These are phyloP conservation scores for Hyaloscypha finlandica DNA, from an alignment of 495 filamentous ascomycete genomes.

Conservation along the genomic window DNA sequence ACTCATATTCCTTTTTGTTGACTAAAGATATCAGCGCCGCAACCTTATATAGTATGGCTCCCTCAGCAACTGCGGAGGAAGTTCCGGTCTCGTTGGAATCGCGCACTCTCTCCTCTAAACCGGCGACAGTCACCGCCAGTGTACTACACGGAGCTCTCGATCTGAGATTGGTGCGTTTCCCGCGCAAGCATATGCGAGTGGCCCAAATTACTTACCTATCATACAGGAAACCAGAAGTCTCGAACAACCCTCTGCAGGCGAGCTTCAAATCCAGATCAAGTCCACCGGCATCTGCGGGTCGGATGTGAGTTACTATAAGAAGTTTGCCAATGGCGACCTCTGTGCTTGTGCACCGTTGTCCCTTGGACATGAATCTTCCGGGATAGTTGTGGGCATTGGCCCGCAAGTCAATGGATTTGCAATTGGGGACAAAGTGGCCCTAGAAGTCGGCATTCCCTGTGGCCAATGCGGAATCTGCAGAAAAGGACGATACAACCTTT, in stretches of 20 bases:
- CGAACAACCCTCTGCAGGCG: slow-evolving; percentile 47
- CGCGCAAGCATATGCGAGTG: slow-evolving; percentile 30
- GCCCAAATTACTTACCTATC: slow-evolving; percentile 29
- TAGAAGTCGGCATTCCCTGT: slow-evolving; percentile 86
- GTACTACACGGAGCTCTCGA: slow-evolving; percentile 54
- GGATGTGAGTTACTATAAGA: slow-evolving; percentile 83
- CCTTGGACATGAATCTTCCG: slow-evolving; percentile 79
- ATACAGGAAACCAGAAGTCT: slow-evolving; percentile 49
- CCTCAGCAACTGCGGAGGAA: slow-evolving; percentile 23
- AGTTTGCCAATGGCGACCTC: slow-evolving; percentile 83
- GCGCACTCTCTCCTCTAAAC: slow-evolving; percentile 14
- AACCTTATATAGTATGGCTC: slow-evolving; percentile 23
- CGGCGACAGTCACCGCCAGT: slow-evolving; percentile 38
- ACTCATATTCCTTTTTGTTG: slow-evolving; percentile 7
- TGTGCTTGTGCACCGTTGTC: slow-evolving; percentile 70
- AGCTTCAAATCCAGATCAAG: slow-evolving; percentile 74
- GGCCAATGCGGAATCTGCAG: slow-evolving; percentile 71
- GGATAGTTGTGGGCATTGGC: slow-evolving; percentile 66
- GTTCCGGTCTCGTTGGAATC: neutral
- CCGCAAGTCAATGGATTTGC: slow-evolving; percentile 52
- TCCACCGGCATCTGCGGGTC: slow-evolving; percentile 83
- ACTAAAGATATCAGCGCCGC: slow-evolving; percentile 7
- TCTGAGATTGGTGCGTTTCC: slow-evolving; percentile 47
- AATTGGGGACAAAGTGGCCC: slow-evolving; percentile 79
- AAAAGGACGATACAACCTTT: slow-evolving; percentile 86